Evolutionary conservation across 257 asterid genomes (phyloP).

Genomic region (Petunia secreta): DNA sequence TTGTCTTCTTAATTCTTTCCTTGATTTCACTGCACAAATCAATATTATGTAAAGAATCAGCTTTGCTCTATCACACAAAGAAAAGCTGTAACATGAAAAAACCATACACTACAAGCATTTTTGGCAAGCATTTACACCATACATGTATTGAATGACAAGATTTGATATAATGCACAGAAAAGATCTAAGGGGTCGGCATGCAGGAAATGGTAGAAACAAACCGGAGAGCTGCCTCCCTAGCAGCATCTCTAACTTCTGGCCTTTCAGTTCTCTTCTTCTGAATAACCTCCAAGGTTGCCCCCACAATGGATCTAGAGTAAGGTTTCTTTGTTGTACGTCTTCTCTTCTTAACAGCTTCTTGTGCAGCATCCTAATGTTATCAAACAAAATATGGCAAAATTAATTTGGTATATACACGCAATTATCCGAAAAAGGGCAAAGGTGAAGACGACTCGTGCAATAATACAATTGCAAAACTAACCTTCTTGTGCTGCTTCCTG

Average conservation of each 20-base stretch:
- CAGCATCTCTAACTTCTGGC: conserved; percentile 94
- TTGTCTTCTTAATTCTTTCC: conserved; percentile 86
- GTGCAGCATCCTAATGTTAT: conserved; percentile 60
- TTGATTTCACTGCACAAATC: conserved; percentile 65
- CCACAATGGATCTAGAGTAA: conserved; percentile 88
- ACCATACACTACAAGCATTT: neutral
- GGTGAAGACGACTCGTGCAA: neutral
- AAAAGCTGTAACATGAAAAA: neutral
- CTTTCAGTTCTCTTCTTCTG: conserved; percentile 83
- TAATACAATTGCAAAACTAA: neutral
- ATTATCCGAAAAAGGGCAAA: neutral
- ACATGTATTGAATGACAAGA: neutral
- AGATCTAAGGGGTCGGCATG: neutral
- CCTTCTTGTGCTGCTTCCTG: conserved; percentile 89
- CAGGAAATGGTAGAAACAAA: conserved; percentile 12
- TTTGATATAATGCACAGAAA: neutral
- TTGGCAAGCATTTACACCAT: neutral
- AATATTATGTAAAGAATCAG: neutral
- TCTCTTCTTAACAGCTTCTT: conserved; percentile 89
- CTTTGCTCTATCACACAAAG: neutral
- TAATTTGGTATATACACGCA: neutral
- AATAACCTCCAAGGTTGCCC: conserved; percentile 87
- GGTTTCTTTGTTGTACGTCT: conserved; percentile 84
- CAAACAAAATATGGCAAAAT: neutral
- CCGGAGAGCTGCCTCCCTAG: conserved; percentile 92